Evolutionary conservation across 139 green algal genomes (phyloP).

Genomic region (Micractinium sp.): DNA sequence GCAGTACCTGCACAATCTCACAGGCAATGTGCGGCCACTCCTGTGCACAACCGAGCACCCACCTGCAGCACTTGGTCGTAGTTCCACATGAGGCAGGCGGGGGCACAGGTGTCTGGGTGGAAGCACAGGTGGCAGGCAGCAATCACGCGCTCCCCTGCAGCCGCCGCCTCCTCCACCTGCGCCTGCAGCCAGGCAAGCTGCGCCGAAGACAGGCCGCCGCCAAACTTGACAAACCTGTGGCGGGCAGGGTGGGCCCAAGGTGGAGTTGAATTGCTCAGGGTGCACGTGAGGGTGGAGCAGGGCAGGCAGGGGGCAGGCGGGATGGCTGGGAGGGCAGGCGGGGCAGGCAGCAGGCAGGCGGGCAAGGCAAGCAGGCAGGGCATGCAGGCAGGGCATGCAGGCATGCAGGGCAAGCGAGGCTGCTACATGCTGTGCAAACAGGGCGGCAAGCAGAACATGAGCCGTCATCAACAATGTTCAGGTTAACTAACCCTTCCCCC

Average conservation of each 20-base stretch:
- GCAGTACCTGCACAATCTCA: too few species aligned
- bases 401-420: neutral
- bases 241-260: neutral
- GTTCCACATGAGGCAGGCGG: conserved; percentile 77
- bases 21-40: too few species aligned
- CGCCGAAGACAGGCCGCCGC: conserved; percentile 63
- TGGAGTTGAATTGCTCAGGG: neutral
- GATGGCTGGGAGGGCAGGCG: neutral
- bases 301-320: neutral
- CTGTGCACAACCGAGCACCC: too few species aligned
- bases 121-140: conserved; percentile 57
- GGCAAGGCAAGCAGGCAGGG: neutral
- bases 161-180: conserved; percentile 43
- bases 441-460: neutral
- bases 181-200: conserved; percentile 83
- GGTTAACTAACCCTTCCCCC: too few species aligned
- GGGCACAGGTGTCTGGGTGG: conserved; percentile 56
- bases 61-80: conserved; percentile 64
- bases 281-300: too few species aligned
- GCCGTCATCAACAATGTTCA: too few species aligned
- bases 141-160: conserved; percentile 53
- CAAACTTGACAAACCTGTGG: conserved; percentile 83
- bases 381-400: neutral
- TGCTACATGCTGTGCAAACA: neutral
- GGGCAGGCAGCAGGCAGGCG: too few species aligned